Percentiles rank a stretch among this genome's conserved stretches.
phyloP scores from a whole-genome alignment of 1,139 yeast species.

The Spathaspora jeffriesii region DNA sequence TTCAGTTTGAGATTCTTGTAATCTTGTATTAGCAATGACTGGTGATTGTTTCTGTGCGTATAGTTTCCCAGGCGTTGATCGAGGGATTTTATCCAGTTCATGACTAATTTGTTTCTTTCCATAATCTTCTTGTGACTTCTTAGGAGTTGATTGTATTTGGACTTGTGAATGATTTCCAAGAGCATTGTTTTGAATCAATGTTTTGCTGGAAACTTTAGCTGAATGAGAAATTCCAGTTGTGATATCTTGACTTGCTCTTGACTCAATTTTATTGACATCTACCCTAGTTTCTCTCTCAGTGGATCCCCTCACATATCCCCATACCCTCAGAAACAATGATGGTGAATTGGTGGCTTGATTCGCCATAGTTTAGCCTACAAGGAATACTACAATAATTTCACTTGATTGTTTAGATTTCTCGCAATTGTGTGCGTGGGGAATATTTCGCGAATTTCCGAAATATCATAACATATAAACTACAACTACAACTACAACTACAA shows the following conservation, averaged over 20 bases:
- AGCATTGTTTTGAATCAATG: neutral
- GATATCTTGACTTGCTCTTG: neutral
- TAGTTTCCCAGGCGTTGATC: no score
- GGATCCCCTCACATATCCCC: constrained; percentile 1
- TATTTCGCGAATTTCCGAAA: no score
- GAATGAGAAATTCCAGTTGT: neutral
- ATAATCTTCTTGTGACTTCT: neutral
- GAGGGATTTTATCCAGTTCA: no score
- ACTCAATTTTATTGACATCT: neutral
- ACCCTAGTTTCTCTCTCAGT: neutral
- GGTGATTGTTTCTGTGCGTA: no score
- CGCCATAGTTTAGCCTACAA: neutral
- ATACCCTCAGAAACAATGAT: neutral
- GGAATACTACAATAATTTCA: no score
- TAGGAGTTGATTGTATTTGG: neutral
- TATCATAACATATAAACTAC: no score
- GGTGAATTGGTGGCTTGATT: neutral
- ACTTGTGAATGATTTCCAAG: neutral
- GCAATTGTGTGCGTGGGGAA: neutral
- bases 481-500: neutral
- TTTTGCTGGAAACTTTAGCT: neutral
- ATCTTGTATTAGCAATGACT: no score
- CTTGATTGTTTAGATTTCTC: neutral
- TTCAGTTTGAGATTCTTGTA: no score
- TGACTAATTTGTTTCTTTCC: neutral